Conservation (phyloP, 2,329 filamentous ascomycete genomes). For the Fusarium euwallaceae region DNA sequence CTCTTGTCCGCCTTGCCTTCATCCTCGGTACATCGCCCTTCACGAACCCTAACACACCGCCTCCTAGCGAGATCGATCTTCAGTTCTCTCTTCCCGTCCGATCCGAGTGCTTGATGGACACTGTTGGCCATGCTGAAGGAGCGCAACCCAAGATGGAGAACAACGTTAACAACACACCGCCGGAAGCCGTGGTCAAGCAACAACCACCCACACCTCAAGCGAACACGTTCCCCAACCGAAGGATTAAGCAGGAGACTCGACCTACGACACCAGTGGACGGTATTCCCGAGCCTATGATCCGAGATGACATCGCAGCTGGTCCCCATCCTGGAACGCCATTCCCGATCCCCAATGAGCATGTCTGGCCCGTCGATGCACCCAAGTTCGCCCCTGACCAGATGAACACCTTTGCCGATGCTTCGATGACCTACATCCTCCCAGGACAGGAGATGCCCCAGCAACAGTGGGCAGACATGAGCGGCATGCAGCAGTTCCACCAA, state of each 20-base stretch:
- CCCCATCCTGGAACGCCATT: constrained; percentile 59
- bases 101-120: constrained; percentile 53
- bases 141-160: constrained; percentile 46
- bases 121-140: constrained; percentile 47
- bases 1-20: constrained; percentile 59
- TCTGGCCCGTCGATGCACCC: constrained; percentile 55
- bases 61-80: constrained; percentile 55
- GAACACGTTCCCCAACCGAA: constrained; percentile 48
- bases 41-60: constrained; percentile 52
- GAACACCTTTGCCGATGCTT: constrained; percentile 49
- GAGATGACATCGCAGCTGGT: constrained; percentile 51
- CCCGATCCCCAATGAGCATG: constrained; percentile 55
- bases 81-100: constrained; percentile 56
- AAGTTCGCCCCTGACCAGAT: constrained; percentile 57
- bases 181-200: constrained; percentile 46
- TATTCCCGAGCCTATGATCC: constrained; percentile 50
- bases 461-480: constrained; percentile 43
- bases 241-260: constrained; percentile 53
- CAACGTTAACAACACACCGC: constrained; percentile 44
- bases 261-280: constrained; percentile 52
- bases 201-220: constrained; percentile 49
- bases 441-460: constrained; percentile 47
- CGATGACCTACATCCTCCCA: constrained; percentile 50
- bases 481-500: constrained; percentile 47
- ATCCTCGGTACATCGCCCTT: constrained; percentile 59